Evolutionary conservation across 2,329 filamentous ascomycete species (phyloP), one percentile per base, ranked within the genome.

Genomic region (Passalora sequoiae): DNA sequence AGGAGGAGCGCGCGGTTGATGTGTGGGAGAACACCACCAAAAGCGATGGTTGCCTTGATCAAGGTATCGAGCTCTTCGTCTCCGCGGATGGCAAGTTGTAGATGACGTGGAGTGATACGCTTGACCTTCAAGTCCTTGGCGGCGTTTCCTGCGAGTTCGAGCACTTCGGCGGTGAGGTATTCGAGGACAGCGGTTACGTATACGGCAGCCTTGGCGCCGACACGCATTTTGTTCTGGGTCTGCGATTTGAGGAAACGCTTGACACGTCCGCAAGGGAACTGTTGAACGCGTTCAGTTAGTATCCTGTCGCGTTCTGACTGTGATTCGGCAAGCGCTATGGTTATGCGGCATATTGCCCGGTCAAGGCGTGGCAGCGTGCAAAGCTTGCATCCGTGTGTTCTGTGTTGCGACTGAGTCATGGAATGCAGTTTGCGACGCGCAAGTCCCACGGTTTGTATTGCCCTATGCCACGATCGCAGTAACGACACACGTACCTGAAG

Each of bases 81-180:
- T 29, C 53, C 53, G 66, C 92, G 84, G 77, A 98, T 98, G 73
- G 92, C 92, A 61, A 98, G 88, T 78, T 98, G 92, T 36, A 98
- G 82, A 74, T 98, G 92, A 73, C 92, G 89, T 57, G 92, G 92
- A 51, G 97, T 98, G 76, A 98, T 98, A 85, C 92, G 89, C 56
- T 91, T 98, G 86, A 97, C 97, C 87, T 98, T 98, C 84, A 97
- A 96, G 77, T 98, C 92, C 63, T 92, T 91, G 55, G 92, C 92
- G 64, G 92, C 92, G 72, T 98, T 98, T 63, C 92, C 92, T 70
- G 92, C 92, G 75, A 98, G 76, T 76, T 98, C 92, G 66, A 98
- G 89, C 62, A 98, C 96, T 78, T 98, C 92, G 58, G 92, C 92
- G 60, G 92, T 91, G 48, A 98, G 85, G 70, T 98, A 98, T 76